Conservation (phyloP, 768 basidiomycete species). For the Paxillus rubicundulus region DNA sequence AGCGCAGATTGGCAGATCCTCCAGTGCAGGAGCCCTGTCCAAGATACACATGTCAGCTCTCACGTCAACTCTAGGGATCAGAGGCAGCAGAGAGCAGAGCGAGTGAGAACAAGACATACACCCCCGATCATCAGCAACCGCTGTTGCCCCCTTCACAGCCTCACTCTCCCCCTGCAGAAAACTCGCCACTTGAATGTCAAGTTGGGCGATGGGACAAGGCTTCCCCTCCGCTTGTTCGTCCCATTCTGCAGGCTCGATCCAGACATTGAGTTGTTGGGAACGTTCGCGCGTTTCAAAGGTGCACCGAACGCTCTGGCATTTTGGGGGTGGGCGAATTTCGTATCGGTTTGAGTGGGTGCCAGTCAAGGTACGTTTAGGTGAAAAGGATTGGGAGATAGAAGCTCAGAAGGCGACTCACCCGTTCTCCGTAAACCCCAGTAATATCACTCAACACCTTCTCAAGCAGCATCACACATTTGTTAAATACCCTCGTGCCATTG, state of each 20-base stretch:
- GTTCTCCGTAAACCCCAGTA: constrained; percentile 55
- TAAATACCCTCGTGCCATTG: constrained; percentile 68
- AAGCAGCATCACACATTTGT: constrained; percentile 66
- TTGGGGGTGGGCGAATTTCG: background rate
- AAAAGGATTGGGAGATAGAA: background rate
- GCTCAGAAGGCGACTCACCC: constrained; percentile 44
- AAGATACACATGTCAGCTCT: background rate
- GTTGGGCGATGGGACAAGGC: constrained; percentile 50
- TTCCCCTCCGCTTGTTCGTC: constrained; percentile 32
- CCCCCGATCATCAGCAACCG: constrained; percentile 15
- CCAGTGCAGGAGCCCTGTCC: constrained; percentile 63
- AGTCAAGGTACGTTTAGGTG: background rate
- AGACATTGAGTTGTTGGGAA: constrained; percentile 51
- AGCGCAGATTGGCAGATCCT: constrained; percentile 42
- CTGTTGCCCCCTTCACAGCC: constrained; percentile 39
- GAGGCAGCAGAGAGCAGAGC: constrained; percentile 9
- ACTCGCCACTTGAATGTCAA: constrained; percentile 50
- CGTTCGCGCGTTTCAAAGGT: constrained; percentile 57
- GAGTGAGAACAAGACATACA: constrained; percentile 29
- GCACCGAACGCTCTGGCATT: constrained; percentile 50
- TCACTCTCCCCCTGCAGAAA: constrained; percentile 41
- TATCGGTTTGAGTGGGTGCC: background rate
- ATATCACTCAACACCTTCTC: constrained; percentile 65
- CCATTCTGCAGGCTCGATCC: constrained; percentile 62
- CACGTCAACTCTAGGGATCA: background rate